Evolutionary conservation across 805 yeast genomes (phyloP).

Genomic region (Kazachstania bromeliacearum): DNA sequence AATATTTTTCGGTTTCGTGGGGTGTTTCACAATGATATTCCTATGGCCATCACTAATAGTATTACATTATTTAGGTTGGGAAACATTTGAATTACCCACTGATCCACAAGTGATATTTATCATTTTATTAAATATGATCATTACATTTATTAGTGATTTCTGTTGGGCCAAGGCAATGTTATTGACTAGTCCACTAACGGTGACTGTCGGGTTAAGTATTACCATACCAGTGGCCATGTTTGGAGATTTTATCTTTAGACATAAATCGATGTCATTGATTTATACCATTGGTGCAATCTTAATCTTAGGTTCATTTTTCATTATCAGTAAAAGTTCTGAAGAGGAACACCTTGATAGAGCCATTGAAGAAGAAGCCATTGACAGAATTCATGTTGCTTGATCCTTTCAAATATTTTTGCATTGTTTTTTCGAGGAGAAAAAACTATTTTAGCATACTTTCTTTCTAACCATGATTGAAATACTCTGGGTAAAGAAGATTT

Average conservation of each 20-base stretch:
- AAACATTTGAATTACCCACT: slow-evolving; percentile 63
- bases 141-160: slow-evolving; percentile 81
- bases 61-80: slow-evolving; percentile 55
- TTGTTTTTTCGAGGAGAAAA: neutral
- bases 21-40: slow-evolving; percentile 62
- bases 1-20: slow-evolving; percentile 91
- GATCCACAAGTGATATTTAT: slow-evolving; percentile 41
- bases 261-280: slow-evolving; percentile 46
- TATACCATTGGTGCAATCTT: slow-evolving; percentile 74
- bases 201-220: slow-evolving; percentile 86
- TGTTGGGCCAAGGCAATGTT: slow-evolving; percentile 96
- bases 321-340: slow-evolving; percentile 71
- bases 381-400: neutral
- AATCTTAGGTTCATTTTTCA: slow-evolving; percentile 74
- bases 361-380: slow-evolving; percentile 4
- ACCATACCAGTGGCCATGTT: slow-evolving; percentile 93
- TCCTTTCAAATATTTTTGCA: neutral
- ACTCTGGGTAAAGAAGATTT: neutral
- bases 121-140: slow-evolving; percentile 54
- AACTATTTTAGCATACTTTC: neutral
- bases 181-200: slow-evolving; percentile 87
- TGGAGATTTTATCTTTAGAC: slow-evolving; percentile 73
- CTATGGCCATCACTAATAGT: slow-evolving; percentile 77
- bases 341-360: slow-evolving; percentile 35
- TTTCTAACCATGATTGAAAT: too few species aligned